Evolutionary conservation across 2,329 filamentous ascomycete genomes (phyloP).

Genomic region (Pseudogymnoascus sp.): DNA sequence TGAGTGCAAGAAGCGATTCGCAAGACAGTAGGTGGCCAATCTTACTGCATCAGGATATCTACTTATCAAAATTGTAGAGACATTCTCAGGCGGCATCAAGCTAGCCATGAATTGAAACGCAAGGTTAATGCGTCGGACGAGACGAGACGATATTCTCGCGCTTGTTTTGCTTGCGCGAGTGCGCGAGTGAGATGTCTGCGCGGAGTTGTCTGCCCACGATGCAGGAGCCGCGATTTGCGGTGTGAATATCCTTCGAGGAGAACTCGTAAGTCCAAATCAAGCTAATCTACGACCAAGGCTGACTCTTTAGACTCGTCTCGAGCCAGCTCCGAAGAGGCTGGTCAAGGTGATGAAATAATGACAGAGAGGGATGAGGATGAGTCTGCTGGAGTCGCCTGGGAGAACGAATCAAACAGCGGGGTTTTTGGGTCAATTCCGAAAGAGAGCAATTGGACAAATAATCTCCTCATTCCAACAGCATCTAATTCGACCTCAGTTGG

Average conservation of each 20-base stretch:
- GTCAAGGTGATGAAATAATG: constrained; percentile 4
- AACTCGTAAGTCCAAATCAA: constrained; percentile 6
- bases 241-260: constrained; percentile 10
- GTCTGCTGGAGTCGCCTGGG: not conserved
- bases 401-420: not conserved
- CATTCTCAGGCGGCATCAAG: constrained; percentile 11
- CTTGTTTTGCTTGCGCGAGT: constrained; percentile 11
- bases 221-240: constrained; percentile 8
- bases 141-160: constrained; percentile 2
- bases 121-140: constrained; percentile 1
- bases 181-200: constrained; percentile 7
- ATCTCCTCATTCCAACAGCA: not conserved
- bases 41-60: not conserved
- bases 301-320: constrained; percentile 9
- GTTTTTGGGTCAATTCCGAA: constrained; percentile 2
- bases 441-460: constrained; percentile 3
- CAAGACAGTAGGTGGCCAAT: constrained; percentile 3
- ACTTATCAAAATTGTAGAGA: constrained; percentile 6
- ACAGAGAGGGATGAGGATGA: not conserved
- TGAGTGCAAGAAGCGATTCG: constrained; percentile 11
- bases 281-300: not conserved
- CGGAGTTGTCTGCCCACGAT: constrained; percentile 6
- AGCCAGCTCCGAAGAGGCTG: constrained; percentile 1
- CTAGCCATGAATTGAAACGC: constrained; percentile 11
- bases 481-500: not conserved